phyloP scores from a whole-genome alignment of 2,329 filamentous ascomycete species.

The Fusarium sp. region DNA sequence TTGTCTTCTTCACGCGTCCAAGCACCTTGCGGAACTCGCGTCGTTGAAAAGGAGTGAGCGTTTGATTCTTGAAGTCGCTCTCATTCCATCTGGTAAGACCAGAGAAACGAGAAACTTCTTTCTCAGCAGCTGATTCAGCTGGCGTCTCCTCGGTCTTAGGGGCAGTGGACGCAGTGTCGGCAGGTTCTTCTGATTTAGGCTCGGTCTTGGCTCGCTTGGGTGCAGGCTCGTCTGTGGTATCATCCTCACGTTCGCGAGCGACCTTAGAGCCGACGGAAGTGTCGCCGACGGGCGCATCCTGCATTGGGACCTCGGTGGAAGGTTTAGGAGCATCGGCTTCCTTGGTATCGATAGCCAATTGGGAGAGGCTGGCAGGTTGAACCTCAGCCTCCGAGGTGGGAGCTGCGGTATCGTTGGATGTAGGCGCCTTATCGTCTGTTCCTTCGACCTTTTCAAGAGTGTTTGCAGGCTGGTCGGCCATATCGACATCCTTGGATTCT shows the following conservation, averaged over 20 bases:
- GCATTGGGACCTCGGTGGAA: slow-evolving; percentile 63
- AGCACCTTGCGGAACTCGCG: slow-evolving; percentile 75
- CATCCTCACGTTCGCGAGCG: slow-evolving; percentile 82
- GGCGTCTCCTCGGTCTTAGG: slow-evolving; percentile 30
- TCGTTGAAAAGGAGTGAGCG: slow-evolving; percentile 70
- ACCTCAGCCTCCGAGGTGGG: slow-evolving; percentile 53
- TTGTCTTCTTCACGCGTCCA: slow-evolving; percentile 86
- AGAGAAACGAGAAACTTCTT: slow-evolving; percentile 45
- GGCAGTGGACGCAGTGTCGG: slow-evolving; percentile 15
- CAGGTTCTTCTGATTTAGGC: slow-evolving; percentile 58
- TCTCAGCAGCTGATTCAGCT: slow-evolving; percentile 42
- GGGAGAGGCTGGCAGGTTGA: slow-evolving; percentile 54
- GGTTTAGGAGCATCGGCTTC: slow-evolving; percentile 47
- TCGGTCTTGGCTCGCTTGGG: slow-evolving; percentile 87
- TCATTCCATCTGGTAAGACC: slow-evolving; percentile 58
- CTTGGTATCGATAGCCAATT: slow-evolving; percentile 55
- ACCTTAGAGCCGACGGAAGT: slow-evolving; percentile 66
- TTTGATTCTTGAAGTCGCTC: slow-evolving; percentile 57
- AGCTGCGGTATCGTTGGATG: slow-evolving; percentile 37
- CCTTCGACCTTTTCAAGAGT: slow-evolving; percentile 32
- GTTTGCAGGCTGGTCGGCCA: slow-evolving; percentile 43
- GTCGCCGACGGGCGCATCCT: slow-evolving; percentile 56
- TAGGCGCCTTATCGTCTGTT: slow-evolving; percentile 22
- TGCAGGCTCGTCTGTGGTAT: slow-evolving; percentile 72
- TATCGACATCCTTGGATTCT: slow-evolving; percentile 44